phyloP scores from a whole-genome alignment of 768 basidiomycete species.

The Agrocybe chaxingu region DNA sequence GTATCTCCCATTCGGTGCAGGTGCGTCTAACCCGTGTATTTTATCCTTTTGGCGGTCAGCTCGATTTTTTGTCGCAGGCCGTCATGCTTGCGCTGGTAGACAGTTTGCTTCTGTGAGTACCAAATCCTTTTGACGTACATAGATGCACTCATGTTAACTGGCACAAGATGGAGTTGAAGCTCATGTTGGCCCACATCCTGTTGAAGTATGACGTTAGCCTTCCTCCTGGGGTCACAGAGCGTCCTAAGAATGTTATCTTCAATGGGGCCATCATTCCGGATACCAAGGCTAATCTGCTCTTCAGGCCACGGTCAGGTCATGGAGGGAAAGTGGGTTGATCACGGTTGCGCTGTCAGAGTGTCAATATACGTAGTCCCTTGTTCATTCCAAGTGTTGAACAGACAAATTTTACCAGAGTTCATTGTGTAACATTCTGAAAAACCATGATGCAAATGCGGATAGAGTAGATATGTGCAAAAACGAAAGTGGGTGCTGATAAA shows the following conservation, averaged over 20 bases:
- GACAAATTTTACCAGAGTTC: too few species aligned
- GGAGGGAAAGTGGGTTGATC: conserved; percentile 1
- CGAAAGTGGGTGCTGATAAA: conserved; percentile 13
- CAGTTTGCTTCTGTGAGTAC: conserved; percentile 32
- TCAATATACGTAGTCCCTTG: too few species aligned
- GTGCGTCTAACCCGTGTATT: conserved; percentile 13
- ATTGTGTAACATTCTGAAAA: not conserved
- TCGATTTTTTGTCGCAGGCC: conserved; percentile 18
- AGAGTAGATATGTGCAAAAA: conserved; percentile 14
- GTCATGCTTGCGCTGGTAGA: conserved; percentile 33
- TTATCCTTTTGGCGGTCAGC: not conserved
- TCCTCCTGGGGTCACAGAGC: conserved; percentile 19
- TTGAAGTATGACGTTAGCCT: conserved; percentile 30
- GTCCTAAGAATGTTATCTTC: conserved; percentile 28
- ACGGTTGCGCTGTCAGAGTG: not conserved
- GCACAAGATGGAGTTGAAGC: conserved; percentile 31
- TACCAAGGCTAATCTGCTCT: conserved; percentile 27
- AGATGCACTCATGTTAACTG: not conserved
- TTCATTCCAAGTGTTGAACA: too few species aligned
- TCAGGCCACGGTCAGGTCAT: conserved; percentile 18
- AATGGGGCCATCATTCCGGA: conserved; percentile 33
- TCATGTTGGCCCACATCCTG: conserved; percentile 33
- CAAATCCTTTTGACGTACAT: not conserved
- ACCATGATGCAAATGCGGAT: conserved; percentile 9
- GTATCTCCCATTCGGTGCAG: conserved; percentile 38